Conservation (phyloP, 495 filamentous ascomycete species). For the Saxophila tyrrhenica region DNA sequence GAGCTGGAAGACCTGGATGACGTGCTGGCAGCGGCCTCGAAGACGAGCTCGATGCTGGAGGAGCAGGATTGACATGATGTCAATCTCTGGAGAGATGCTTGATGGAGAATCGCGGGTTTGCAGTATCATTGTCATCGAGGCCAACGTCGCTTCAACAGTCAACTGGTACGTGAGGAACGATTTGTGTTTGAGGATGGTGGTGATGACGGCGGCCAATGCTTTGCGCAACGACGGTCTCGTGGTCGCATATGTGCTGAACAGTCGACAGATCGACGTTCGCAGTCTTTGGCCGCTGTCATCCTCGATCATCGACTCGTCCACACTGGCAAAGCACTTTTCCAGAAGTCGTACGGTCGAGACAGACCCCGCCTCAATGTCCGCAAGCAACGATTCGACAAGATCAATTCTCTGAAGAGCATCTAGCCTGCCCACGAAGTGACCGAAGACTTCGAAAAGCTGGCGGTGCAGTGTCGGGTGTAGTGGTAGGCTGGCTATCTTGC, state of each 20-base stretch:
- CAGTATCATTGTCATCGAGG: too few species aligned
- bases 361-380: neutral
- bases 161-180: conserved; percentile 15
- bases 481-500: neutral
- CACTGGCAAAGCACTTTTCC: neutral
- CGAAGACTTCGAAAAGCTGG: neutral
- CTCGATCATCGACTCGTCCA: neutral
- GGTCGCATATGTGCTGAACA: neutral
- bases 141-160: conserved; percentile 10
- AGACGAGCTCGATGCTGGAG: conserved; percentile 53
- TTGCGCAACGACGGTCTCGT: neutral
- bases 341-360: neutral
- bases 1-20: conserved; percentile 49
- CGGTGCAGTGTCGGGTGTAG: neutral
- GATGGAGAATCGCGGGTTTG: too few species aligned
- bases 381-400: neutral
- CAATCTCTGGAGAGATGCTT: conserved; percentile 21
- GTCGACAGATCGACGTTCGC: neutral
- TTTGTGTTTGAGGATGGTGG: conserved; percentile 11
- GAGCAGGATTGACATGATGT: conserved; percentile 42
- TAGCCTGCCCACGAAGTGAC: neutral
- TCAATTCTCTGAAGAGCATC: neutral
- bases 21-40: conserved; percentile 58
- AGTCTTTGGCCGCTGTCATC: neutral
- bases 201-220: conserved; percentile 8